Evolutionary conservation across 2,329 filamentous ascomycete species (phyloP).

Genomic region (Leptographium radiaticola): DNA sequence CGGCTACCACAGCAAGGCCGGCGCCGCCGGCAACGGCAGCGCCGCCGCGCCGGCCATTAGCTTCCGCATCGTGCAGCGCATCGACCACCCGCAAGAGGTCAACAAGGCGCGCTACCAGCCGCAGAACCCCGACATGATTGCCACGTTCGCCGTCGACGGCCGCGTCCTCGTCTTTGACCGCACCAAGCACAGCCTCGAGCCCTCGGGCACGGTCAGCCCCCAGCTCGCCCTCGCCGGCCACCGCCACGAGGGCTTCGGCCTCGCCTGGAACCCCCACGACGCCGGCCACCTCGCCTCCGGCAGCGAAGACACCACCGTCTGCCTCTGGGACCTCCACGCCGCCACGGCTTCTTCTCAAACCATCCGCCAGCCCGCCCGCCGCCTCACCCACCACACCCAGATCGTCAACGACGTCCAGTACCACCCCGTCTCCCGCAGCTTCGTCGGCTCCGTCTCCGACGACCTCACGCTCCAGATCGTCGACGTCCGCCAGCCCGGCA

Average conservation of each 20-base stretch:
- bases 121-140: conserved; percentile 93
- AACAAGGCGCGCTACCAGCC: conserved; percentile 98
- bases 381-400: conserved; percentile 76
- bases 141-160: conserved; percentile 79
- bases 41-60: conserved; percentile 48
- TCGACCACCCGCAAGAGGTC: conserved; percentile 91
- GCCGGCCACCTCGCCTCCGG: conserved; percentile 77
- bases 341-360: conserved; percentile 24
- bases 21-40: conserved; percentile 18
- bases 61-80: conserved; percentile 88
- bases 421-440: conserved; percentile 70
- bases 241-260: conserved; percentile 75
- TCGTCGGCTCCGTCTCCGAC: conserved; percentile 90
- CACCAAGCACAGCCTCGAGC: conserved; percentile 76
- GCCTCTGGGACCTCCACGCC: conserved; percentile 80
- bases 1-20: conserved; percentile 57
- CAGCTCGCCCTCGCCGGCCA: conserved; percentile 82
- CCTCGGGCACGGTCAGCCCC: conserved; percentile 60
- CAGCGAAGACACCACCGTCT: conserved; percentile 83
- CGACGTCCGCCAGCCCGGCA: conserved; percentile 61
- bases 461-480: conserved; percentile 88
- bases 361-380: conserved; percentile 44
- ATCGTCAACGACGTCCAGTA: conserved; percentile 97
- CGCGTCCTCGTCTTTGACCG: conserved; percentile 89
- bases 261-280: conserved; percentile 81